Percentiles rank a stretch among this genome's conserved stretches.
These are phyloP conservation scores for Amborella trichopoda DNA, from an alignment of 164 flowering plant genomes.

Conservation along the genomic window DNA sequence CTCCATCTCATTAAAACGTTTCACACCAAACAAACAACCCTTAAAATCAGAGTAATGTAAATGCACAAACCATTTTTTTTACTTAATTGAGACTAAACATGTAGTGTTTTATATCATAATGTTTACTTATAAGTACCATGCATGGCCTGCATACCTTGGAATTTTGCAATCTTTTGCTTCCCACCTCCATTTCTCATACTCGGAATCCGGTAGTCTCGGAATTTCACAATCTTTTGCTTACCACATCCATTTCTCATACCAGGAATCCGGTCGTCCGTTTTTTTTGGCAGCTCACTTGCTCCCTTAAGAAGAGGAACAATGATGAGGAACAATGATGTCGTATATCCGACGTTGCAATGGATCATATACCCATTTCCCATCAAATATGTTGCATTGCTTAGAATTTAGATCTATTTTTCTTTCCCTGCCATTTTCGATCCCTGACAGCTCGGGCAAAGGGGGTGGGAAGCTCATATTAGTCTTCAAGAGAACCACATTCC, in stretches of 20 bases:
- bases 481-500: background rate
- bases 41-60: background rate
- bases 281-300: conserved; percentile 49
- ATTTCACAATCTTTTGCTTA: conserved; percentile 33
- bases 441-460: too few species aligned
- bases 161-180: conserved; percentile 33
- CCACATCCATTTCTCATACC: conserved; percentile 59
- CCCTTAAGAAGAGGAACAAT: conserved; percentile 46
- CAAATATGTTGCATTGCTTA: conserved; percentile 31
- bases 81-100: background rate
- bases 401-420: background rate
- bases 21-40: background rate
- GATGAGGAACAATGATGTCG: conserved; percentile 10
- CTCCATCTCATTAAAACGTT: conserved; percentile 49
- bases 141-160: conserved; percentile 30
- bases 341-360: conserved; percentile 27
- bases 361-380: conserved; percentile 55
- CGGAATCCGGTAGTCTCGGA: conserved; percentile 28
- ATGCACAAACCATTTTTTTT: background rate
- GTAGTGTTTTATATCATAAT: background rate
- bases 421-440: background rate
- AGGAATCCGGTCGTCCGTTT: conserved; percentile 54
- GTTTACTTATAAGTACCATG: background rate
- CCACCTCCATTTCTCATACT: conserved; percentile 60
- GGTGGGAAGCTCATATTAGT: background rate